Evolutionary conservation across 169 alveolate species (phyloP).

Genomic region (Eimeria mitis): DNA sequence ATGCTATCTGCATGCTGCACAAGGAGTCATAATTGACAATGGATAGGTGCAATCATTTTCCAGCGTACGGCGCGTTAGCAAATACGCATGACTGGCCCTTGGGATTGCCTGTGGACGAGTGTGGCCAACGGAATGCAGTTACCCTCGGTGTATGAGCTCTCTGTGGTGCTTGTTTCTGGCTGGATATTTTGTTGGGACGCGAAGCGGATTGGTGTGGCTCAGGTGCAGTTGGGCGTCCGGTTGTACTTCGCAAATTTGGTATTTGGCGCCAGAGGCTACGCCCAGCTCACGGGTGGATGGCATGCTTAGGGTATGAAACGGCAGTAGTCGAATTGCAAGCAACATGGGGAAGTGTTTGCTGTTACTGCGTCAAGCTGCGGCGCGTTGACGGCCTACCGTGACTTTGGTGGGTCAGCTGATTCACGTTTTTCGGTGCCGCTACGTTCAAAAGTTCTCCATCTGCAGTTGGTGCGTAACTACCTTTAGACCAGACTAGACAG

Average conservation of each 20-base stretch:
- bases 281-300: neutral
- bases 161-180: neutral
- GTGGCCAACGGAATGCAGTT: neutral
- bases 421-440: neutral
- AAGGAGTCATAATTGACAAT: neutral
- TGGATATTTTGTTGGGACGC: neutral
- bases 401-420: neutral
- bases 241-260: neutral
- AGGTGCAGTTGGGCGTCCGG: neutral
- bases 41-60: neutral
- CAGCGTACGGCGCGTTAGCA: neutral
- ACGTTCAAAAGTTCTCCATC: neutral
- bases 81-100: no score
- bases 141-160: neutral
- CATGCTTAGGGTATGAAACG: neutral
- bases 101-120: neutral
- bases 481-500: neutral
- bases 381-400: neutral
- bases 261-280: neutral
- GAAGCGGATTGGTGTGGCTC: neutral
- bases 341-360: neutral
- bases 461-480: neutral
- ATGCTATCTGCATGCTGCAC: neutral
- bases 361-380: neutral
- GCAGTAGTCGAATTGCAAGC: neutral